A percentile compares a stretch with the other conserved stretches of the same genome.
These are phyloP conservation scores for Xylaria longipes DNA, from an alignment of 495 filamentous ascomycete species.

Conservation along the genomic window DNA sequence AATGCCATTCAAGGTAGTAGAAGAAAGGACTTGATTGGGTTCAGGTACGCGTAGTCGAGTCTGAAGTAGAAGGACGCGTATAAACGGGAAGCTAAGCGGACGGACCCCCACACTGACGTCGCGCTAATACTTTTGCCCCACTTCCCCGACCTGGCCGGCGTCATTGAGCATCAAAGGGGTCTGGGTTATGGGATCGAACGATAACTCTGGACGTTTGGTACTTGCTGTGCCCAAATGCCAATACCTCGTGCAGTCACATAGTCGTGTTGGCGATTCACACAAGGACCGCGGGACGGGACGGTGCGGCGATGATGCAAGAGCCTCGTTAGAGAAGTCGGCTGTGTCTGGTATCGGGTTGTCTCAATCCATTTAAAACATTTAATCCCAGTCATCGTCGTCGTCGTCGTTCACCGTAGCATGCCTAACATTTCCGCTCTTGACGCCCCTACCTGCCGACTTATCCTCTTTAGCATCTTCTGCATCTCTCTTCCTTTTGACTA, in stretches of 20 bases:
- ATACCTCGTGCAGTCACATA: constrained; percentile 10
- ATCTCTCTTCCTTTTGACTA: constrained; percentile 67
- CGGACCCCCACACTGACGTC: constrained; percentile 20
- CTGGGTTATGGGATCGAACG: neutral
- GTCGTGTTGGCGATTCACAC: constrained; percentile 7
- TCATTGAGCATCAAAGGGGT: neutral
- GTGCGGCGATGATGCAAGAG: neutral
- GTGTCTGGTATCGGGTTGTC: constrained; percentile 12
- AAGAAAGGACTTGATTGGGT: neutral
- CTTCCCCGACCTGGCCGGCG: neutral
- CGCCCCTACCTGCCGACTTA: constrained; percentile 50
- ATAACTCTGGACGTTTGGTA: neutral
- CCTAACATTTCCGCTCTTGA: constrained; percentile 45
- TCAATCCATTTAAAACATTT: constrained; percentile 28
- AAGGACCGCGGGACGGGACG: neutral
- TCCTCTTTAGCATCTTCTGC: constrained; percentile 64
- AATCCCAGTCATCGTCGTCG: constrained; percentile 86
- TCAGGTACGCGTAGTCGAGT: constrained; percentile 12
- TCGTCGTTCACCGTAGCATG: constrained; percentile 62
- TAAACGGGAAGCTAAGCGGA: neutral
- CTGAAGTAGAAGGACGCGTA: constrained; percentile 6
- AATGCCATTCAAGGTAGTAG: constrained; percentile 3
- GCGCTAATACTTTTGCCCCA: constrained; percentile 17
- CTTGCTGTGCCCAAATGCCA: neutral
- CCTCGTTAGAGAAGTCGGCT: neutral